Conservation (phyloP, 345 rosid species). For the Erucastrum elatum region DNA sequence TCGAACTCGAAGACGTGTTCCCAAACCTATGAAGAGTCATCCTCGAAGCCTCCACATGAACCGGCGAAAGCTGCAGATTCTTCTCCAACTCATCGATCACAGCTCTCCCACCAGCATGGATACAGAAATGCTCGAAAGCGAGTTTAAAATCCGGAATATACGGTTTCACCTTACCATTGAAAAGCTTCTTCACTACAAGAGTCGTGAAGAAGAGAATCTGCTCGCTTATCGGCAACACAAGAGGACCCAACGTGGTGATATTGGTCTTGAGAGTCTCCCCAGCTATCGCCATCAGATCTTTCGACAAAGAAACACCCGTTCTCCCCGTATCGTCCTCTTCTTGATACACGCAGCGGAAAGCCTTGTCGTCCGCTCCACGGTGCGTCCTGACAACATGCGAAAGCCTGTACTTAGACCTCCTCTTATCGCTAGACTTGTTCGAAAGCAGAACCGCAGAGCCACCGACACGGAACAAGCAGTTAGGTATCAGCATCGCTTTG, state of each 20-base stretch:
- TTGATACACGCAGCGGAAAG: slow-evolving; percentile 47
- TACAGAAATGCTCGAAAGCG: slow-evolving; percentile 56
- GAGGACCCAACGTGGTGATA: slow-evolving; percentile 49
- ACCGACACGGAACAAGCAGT: slow-evolving; percentile 53
- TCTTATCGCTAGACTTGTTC: slow-evolving; percentile 34
- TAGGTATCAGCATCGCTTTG: slow-evolving; percentile 51
- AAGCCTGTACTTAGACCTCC: slow-evolving; percentile 47
- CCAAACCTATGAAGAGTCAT: slow-evolving; percentile 54
- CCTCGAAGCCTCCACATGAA: slow-evolving; percentile 52
- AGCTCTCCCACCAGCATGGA: slow-evolving; percentile 63
- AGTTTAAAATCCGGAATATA: slow-evolving; percentile 52
- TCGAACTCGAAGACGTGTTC: slow-evolving; percentile 51
- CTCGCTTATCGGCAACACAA: slow-evolving; percentile 48
- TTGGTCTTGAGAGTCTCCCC: slow-evolving; percentile 51
- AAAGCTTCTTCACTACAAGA: slow-evolving; percentile 39
- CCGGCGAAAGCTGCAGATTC: slow-evolving; percentile 48
- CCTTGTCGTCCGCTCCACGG: slow-evolving; percentile 49
- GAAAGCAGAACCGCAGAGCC: slow-evolving; percentile 48
- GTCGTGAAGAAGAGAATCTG: slow-evolving; percentile 49
- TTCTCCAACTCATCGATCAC: slow-evolving; percentile 51
- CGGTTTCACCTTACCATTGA: slow-evolving; percentile 40
- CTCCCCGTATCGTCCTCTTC: slow-evolving; percentile 43
- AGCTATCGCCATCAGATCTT: slow-evolving; percentile 51
- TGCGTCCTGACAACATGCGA: slow-evolving; percentile 52
- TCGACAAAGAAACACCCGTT: slow-evolving; percentile 43